phyloP scores from a whole-genome alignment of 192 early-diverging fungal genomes.

The Lunasporangiospora selenospora region DNA sequence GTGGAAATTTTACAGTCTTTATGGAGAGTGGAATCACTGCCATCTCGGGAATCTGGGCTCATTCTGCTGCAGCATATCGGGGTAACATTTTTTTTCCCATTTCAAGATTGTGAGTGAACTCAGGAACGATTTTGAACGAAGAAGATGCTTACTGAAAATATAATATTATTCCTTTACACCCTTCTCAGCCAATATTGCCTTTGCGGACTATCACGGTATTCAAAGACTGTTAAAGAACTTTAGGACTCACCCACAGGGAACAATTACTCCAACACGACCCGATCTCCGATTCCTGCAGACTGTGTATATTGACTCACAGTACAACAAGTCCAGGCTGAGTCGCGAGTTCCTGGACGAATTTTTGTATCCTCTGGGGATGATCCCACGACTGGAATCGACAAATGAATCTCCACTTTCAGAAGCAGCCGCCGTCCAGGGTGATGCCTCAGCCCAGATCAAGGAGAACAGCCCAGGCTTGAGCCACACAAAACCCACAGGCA shows the following conservation, averaged over 20 bases:
- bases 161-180: slow-evolving; percentile 1
- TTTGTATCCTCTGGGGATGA: slow-evolving; percentile 43
- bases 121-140: too few relatives aligned
- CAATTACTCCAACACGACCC: slow-evolving; percentile 55
- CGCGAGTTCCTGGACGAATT: slow-evolving; percentile 39
- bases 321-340: slow-evolving; percentile 17
- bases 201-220: slow-evolving; percentile 70
- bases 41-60: slow-evolving; percentile 69
- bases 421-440: slow-evolving; percentile 56
- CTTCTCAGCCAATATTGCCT: slow-evolving; percentile 63
- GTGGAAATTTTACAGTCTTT: slow-evolving; percentile 70
- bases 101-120: not conserved
- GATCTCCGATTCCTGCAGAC: slow-evolving; percentile 68
- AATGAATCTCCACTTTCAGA: slow-evolving; percentile 64
- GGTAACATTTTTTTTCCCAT: slow-evolving; percentile 44
- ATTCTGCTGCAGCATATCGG: slow-evolving; percentile 69
- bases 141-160: too few relatives aligned
- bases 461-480: too few relatives aligned
- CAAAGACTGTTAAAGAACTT: slow-evolving; percentile 61
- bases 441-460: slow-evolving; percentile 45
- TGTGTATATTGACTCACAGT: slow-evolving; percentile 63
- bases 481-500: too few relatives aligned
- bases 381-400: slow-evolving; percentile 57
- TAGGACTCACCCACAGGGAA: slow-evolving; percentile 60
- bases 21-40: slow-evolving; percentile 62